Evolutionary conservation across 805 yeast genomes (phyloP), one percentile per base, ranked within the genome.

Genomic region (Wickerhamiella musiphila): DNA sequence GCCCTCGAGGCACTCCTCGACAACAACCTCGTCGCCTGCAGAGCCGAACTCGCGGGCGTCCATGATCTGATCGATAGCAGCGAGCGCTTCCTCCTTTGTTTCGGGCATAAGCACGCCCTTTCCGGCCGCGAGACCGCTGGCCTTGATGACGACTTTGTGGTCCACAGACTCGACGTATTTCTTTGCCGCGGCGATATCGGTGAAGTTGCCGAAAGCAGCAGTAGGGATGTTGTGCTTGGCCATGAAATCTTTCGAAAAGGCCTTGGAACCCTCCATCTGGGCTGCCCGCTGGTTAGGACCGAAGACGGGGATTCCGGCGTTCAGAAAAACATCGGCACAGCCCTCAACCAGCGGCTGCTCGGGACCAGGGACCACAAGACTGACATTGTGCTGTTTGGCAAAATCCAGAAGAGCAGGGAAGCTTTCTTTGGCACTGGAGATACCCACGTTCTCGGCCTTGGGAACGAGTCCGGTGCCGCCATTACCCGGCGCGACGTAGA

Each of bases 301-400:
- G 60, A 90, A 90, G 12, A 84, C 94, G 18, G 94, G 92, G 42
- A 90, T 74, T 42, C 98, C 98, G 32, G 76, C 77, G 36, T 69
- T 70, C 40, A 68, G 60, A 63, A 90, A 83, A 33, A 61, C 60
- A 12, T 73, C 54, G 18, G 84, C 54, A 39, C 90, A 72, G 32
- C 99, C 99, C 48, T 90, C 95, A 20, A 92, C 95, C 40, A 92
- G 64, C 23, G 98, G 96, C 58, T 83, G 94, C 58, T 90, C 99
- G n/a, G 99, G 99, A 21, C 99, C 99, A 23, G 98, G 96, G 27
- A 90, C 64, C 4, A 82, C 96, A 35, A 90, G 61, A 32, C 63
- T 66, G 33, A 90, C 66, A 4, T 66, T 46, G 34, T 84, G 60
- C 18, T 68, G 68, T 11, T 63, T 51, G 5, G 95, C 94, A 55